Evolutionary conservation across 257 asterid genomes (phyloP), one percentile per base, ranked within the genome.

Genomic region (Petrea volubilis): DNA sequence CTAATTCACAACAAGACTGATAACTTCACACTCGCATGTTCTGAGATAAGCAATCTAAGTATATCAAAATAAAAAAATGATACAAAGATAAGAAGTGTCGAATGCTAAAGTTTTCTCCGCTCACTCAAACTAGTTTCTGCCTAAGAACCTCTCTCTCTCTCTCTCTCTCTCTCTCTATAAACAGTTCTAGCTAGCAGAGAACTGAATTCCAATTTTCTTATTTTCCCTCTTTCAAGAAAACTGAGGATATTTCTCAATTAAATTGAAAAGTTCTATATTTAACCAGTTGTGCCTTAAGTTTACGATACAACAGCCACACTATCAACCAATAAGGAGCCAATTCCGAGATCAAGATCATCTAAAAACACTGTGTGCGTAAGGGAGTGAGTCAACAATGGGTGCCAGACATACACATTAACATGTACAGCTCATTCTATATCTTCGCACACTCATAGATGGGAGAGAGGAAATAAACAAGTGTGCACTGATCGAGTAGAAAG

Each of bases 1-100:
- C 20, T 34, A 67, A 17, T 44, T 33, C 17, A 65, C 28, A 67
- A 44, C 46, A 68, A 63, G 41, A 65, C 50, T 27, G 58, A 74
- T 41, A 7, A 50, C 66, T 67, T 60, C 31, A 11, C 21, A 47
- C 51, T 12, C 62, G 69, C 21, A 64, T 17, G 6, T 13, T 11
- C 21, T 29, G 11, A 36, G 41, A 61, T 38, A 60, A 52, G 33
- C 28, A n/a, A 66, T 13, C 11, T 44, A 23, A 3, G 18, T 15
- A 46, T 17, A 34, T n/a, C 8, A 46, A 21, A 66, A 67, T 3
- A 38, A 10, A 18, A 25, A 20, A 5, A 62, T 20, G 46, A 62
- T 5, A 5, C 15, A 60, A 29, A 6, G 57, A 13, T 20, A 4
- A 28, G 15, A 38, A 53, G 46, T 17, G 56, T 17, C 64, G 65